Conservation (phyloP, 1,284 basidiomycete genomes). For the Cryptococcus sp. region DNA sequence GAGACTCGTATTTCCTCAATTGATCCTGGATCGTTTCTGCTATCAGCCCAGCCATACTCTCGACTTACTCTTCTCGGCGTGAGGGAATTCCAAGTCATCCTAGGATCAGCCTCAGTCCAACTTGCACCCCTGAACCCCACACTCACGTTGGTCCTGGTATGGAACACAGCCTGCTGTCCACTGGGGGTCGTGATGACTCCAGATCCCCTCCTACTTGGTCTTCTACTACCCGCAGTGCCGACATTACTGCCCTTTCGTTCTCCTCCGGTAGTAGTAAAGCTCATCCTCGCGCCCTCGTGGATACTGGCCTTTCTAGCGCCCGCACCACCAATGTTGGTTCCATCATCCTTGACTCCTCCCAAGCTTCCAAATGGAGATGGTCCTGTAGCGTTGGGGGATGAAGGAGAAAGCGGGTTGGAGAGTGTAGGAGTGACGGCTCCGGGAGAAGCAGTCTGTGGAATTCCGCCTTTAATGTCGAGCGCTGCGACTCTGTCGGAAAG, state of each 20-base stretch:
- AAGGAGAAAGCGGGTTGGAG: background rate
- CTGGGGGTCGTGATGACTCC: conserved; percentile 64
- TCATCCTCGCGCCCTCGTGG: conserved; percentile 1
- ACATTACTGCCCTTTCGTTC: conserved; percentile 15
- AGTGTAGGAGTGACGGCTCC: background rate
- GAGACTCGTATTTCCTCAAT: conserved; percentile 75
- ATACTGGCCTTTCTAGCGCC: conserved; percentile 31
- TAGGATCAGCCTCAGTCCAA: no score
- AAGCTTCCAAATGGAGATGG: conserved; percentile 4
- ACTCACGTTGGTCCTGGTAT: conserved; percentile 50
- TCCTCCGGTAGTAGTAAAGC: conserved; percentile 7
- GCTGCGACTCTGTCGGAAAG: conserved; percentile 6
- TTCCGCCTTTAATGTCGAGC: background rate
- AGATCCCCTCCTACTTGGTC: conserved; percentile 37
- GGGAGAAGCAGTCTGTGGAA: background rate
- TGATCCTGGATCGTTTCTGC: conserved; percentile 70
- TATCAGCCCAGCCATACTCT: conserved; percentile 8
- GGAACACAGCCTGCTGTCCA: conserved; percentile 70
- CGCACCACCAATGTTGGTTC: conserved; percentile 40
- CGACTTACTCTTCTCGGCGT: conserved; percentile 45
- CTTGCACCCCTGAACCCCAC: no score
- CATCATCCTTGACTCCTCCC: conserved; percentile 31
- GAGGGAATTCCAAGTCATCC: conserved; percentile 47
- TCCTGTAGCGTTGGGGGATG: background rate
- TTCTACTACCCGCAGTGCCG: conserved; percentile 9